These are phyloP conservation scores for Hysterangium stoloniferum DNA, from an alignment of 768 basidiomycete species.

Conservation along the genomic window DNA sequence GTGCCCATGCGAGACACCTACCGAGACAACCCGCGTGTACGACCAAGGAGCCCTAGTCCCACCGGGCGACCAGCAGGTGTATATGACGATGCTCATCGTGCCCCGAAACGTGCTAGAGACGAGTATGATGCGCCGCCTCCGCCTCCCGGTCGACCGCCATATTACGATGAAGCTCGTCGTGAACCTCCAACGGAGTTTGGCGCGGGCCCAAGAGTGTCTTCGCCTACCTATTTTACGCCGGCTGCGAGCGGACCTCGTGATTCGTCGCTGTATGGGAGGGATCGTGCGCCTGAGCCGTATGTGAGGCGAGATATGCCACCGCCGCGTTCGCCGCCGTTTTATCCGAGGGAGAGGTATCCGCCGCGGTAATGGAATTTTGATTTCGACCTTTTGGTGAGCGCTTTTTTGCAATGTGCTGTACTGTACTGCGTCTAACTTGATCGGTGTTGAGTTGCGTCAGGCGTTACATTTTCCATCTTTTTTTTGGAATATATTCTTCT, in stretches of 20 bases:
- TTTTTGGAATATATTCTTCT: too few species aligned
- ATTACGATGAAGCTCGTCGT: background rate
- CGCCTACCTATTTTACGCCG: slow-evolving; percentile 1
- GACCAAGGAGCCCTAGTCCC: slow-evolving; percentile 10
- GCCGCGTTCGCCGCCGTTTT: slow-evolving; percentile 1
- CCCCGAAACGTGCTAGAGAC: slow-evolving; percentile 5
- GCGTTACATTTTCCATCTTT: too few species aligned
- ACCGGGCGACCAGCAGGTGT: background rate
- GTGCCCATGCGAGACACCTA: slow-evolving; percentile 2
- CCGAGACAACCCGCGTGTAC: slow-evolving; percentile 6
- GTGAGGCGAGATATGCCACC: slow-evolving; percentile 5
- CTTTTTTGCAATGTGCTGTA: too few species aligned
- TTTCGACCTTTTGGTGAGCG: too few species aligned
- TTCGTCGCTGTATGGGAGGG: background rate
- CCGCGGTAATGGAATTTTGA: slow-evolving; percentile 5
- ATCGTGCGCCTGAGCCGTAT: slow-evolving; percentile 1
- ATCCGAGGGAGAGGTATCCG: slow-evolving; percentile 6
- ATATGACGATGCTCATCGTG: slow-evolving; percentile 2
- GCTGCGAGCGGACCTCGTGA: slow-evolving; percentile 3
- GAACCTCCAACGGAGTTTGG: background rate
- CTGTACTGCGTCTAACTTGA: too few species aligned
- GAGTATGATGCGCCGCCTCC: slow-evolving; percentile 3
- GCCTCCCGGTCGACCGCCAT: too few species aligned
- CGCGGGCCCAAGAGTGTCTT: background rate
- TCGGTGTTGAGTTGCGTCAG: too few species aligned